Evolutionary conservation across 306 rosid genomes (phyloP), one percentile per base, ranked within the genome.

Genomic region (Glycine latifolia): DNA sequence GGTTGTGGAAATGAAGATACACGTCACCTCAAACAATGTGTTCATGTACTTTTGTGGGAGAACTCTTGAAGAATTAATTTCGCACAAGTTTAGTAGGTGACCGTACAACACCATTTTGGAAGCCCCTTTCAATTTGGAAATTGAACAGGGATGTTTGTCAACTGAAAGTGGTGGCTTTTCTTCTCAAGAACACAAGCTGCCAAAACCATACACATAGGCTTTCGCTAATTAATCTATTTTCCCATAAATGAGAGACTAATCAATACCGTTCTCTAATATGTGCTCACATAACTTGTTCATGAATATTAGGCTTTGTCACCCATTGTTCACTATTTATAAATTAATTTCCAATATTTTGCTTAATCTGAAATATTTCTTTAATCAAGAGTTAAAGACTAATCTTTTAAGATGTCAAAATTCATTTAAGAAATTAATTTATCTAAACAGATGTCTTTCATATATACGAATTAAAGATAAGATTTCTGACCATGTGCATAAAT

Each of bases 1-100:
- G 12, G 59, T 33, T 16, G 82, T 60, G 20, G 37, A 79, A 68
- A 71, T 16, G 31, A 46, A 31, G 17, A 15, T 33, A n/a, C 66
- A 81, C 35, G 66, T 70, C 59, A 41, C 10, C 15, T 65, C 83
- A 56, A 56, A 2, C 26, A 41, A 8, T 26, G 73, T 77, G 62
- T 52, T 33, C 46, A 69, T 16, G 86, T 63, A 71, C 74, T 77
- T 76, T 44, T 39, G 68, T 71, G 74, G 75, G 86, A 75, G 46
- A 15, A 56, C 52, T 49, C 79, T 71, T 35, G 9, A 33, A 66
- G 41, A 59, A 68, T 37, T 77, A 59, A 75, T 39, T 75, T 76
- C 43, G 3, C 76, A 16, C 10, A n/a, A 56, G 60, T 9, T 20
- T 14, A 31, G 82, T 76, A 59, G 77, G 77, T 82, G 78, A 6